Conservation (phyloP, 139 green algal species). For the Limnomonas spitsbergensis region DNA sequence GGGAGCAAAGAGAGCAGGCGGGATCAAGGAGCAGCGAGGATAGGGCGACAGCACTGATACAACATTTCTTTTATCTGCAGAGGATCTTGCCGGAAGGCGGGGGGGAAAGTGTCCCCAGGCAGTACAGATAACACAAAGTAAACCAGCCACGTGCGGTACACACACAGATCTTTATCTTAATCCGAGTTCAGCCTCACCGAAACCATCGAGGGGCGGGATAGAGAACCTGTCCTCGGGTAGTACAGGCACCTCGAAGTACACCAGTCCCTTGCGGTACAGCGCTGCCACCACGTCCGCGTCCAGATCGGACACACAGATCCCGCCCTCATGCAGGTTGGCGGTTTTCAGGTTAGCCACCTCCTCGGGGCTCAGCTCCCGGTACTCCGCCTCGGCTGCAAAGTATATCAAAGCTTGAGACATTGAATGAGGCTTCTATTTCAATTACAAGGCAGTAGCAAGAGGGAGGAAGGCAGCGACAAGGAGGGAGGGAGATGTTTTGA, state of each 20-base stretch:
- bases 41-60: too few species aligned
- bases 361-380: constrained; percentile 60
- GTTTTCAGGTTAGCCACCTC: constrained; percentile 68
- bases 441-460: too few species aligned
- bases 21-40: too few species aligned
- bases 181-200: too few species aligned
- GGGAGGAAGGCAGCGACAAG: not conserved
- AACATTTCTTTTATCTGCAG: too few species aligned
- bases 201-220: constrained; percentile 84
- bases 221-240: constrained; percentile 72
- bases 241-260: constrained; percentile 87
- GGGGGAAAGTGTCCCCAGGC: too few species aligned
- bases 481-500: too few species aligned
- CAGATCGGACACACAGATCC: constrained; percentile 27
- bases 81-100: too few species aligned
- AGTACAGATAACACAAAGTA: too few species aligned
- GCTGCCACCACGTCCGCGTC: constrained; percentile 26
- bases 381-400: constrained; percentile 71
- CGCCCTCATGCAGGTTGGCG: constrained; percentile 6
- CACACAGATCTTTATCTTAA: too few species aligned
- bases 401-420: not conserved
- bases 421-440: not conserved
- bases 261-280: constrained; percentile 56
- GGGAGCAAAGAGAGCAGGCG: too few species aligned
- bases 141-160: too few species aligned